Base-by-base conservation (phyloP, 257 asterid species). In the Solanum ahanhuiri region DNA sequence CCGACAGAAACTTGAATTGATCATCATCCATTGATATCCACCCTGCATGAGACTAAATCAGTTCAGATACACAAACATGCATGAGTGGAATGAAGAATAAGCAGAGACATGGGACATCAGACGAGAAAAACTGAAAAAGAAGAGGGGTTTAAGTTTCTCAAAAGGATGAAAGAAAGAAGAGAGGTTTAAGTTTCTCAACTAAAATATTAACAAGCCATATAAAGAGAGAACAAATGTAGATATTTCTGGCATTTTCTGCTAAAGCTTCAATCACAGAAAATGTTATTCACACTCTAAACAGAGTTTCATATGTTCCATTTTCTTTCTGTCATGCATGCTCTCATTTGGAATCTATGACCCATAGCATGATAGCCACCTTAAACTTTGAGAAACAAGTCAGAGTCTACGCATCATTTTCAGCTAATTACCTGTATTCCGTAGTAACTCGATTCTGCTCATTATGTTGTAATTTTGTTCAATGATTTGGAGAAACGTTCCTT, bases 21-120 rank as follows among this genome's bases (percentile, higher is more conserved):
- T 90, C 97, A 81, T 88, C 91, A 87, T 97, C 98, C 91, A 97
- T 88, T 23, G 92, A 90, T 85, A 97, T 88, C 99, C 99, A 96
- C 89, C 98, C 99, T 97, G 88, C 91, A 90, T 22, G 57, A 69
- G 23, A 70, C 69, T 25, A 37, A 84, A 20, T 85, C 66, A 69
- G 57, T 34, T 71, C 14, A 51, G 43, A 39, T 48, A 14, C 33
- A 48, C 6, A 12, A 48, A 30, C 67, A 28, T 81, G 28, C 84
- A 45, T 5, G 43, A 81, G 84, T 17, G 14, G 11, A 17, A 81
- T 20, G 84, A 48, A 48, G 43, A 48, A 48, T 81, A 81, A 48
- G 67, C 43, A 48, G 84, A 48, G 84, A 48, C 67, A 30, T 48
- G 43, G 54, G 67, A 18, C 30, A 7, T 28, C 84, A 81, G 28